These are phyloP conservation scores for Epichloe sibirici DNA, from an alignment of 2,329 filamentous ascomycete genomes.

Conservation along the genomic window DNA sequence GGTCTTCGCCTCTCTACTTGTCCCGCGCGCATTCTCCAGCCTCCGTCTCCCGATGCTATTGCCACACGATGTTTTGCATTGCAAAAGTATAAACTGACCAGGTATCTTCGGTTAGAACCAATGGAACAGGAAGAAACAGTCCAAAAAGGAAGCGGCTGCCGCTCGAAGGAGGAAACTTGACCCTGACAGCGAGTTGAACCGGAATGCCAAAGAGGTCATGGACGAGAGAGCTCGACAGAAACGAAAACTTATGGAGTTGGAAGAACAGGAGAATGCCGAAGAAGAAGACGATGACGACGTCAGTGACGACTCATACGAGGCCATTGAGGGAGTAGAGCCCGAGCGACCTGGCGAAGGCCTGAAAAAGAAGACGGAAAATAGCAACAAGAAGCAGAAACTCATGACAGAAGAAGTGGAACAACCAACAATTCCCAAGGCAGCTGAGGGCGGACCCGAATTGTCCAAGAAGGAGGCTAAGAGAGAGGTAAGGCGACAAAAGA, in stretches of 20 bases:
- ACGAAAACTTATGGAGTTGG: conserved; percentile 60
- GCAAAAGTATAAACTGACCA: neutral
- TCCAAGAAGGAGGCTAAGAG: conserved; percentile 44
- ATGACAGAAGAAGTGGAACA: conserved; percentile 17
- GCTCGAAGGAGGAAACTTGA: conserved; percentile 84
- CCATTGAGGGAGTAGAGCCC: conserved; percentile 40
- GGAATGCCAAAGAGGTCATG: conserved; percentile 81
- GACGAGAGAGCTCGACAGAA: conserved; percentile 69
- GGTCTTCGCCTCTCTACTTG: neutral
- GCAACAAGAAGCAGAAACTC: conserved; percentile 45
- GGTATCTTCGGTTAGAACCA: conserved; percentile 51
- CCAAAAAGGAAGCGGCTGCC: conserved; percentile 72
- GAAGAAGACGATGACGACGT: conserved; percentile 36
- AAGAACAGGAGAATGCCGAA: conserved; percentile 30
- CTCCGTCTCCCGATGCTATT: neutral
- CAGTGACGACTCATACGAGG: conserved; percentile 29
- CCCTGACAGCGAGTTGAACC: conserved; percentile 69
- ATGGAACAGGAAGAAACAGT: conserved; percentile 91
- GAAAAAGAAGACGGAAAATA: conserved; percentile 31
- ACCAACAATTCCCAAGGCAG: conserved; percentile 20
- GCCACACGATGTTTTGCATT: neutral
- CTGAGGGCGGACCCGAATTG: conserved; percentile 34
- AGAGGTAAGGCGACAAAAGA: conserved; percentile 29
- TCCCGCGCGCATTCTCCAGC: neutral
- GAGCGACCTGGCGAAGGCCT: conserved; percentile 55